phyloP scores from a whole-genome alignment of 139 green algal species.

The Haematococcus lacustris region DNA sequence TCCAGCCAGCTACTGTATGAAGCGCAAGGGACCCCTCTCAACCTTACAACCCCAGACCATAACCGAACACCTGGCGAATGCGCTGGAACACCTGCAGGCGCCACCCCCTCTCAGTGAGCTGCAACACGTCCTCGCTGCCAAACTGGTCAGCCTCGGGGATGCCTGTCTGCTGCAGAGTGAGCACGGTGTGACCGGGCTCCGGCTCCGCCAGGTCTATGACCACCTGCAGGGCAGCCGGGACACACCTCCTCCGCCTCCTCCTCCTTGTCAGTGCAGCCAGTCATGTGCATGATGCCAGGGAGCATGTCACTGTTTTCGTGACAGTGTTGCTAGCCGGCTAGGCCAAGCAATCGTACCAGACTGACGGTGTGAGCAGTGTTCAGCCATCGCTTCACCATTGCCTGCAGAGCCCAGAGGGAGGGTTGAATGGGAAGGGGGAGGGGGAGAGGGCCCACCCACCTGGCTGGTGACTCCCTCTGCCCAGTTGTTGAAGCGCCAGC shows the following conservation, averaged over 20 bases:
- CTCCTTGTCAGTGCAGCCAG: too few species aligned
- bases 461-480: too few species aligned
- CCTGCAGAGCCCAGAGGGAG: too few species aligned
- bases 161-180: slow-evolving; percentile 61
- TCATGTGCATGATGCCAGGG: too few species aligned
- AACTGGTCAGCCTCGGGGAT: slow-evolving; percentile 72
- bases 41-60: slow-evolving; percentile 30
- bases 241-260: neutral
- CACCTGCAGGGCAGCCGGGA: slow-evolving; percentile 31
- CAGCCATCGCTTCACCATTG: too few species aligned
- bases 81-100: slow-evolving; percentile 62
- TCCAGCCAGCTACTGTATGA: too few species aligned
- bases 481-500: slow-evolving; percentile 87
- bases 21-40: too few species aligned
- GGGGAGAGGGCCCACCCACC: too few species aligned
- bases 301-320: neutral
- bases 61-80: slow-evolving; percentile 77
- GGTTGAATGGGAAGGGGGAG: too few species aligned
- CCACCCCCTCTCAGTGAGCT: slow-evolving; percentile 65
- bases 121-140: slow-evolving; percentile 63
- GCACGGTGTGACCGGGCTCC: slow-evolving; percentile 49
- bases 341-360: slow-evolving; percentile 36
- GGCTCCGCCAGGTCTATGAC: slow-evolving; percentile 54
- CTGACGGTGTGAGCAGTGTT: too few species aligned
- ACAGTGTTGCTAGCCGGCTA: slow-evolving; percentile 30